Evolutionary conservation across 177 flowering plant species (phyloP), one percentile per base, ranked within the genome.

Genomic region (Vitis hybrid): DNA sequence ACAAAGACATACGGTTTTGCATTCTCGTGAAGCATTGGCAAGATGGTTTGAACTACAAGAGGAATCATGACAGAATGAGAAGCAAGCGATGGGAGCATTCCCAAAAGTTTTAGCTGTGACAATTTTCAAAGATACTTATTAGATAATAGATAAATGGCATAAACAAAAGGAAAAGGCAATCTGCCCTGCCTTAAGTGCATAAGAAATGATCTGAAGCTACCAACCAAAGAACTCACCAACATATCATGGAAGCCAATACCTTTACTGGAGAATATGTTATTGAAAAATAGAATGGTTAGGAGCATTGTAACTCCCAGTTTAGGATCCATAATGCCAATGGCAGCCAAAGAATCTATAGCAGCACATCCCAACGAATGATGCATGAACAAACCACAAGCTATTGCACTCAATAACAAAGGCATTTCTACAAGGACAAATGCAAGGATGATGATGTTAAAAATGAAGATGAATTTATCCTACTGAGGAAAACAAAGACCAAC

Each of bases 11-110:
- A 95, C 98, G 81, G 85, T 49, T 87, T 85, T 64, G 80, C 75
- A 74, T 88, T 89, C 76, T 74, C 82, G 19, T 78, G 85, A 70
- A 95, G 90, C 95, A 95, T 91, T 62, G 98, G 97, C 70, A 82
- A 66, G 69, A 91, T 83, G 70, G 92, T 86, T 79, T 93, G 95
- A 77, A 90, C 75, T 56, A 93, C 64, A 64, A 95, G 82, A 10
- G 98, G 97, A 60, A 84, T 71, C 95, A 95, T 91, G 29, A 78
- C 80, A 70, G 89, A 75, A 70, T 95, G 87, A 39, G 97, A 87
- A 74, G 93, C 97, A 66, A 95, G 86, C 61, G 90, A 81, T 51
- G 99, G 97, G 70, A 95, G 89, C 79, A 90, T 65, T 33, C 74
- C 83, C 83, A 91, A 81, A 73, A 90, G 84, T 79, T 92, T 89